Evolutionary conservation across 495 filamentous ascomycete genomes (phyloP).

Genomic region (Hypoxylon rickii): DNA sequence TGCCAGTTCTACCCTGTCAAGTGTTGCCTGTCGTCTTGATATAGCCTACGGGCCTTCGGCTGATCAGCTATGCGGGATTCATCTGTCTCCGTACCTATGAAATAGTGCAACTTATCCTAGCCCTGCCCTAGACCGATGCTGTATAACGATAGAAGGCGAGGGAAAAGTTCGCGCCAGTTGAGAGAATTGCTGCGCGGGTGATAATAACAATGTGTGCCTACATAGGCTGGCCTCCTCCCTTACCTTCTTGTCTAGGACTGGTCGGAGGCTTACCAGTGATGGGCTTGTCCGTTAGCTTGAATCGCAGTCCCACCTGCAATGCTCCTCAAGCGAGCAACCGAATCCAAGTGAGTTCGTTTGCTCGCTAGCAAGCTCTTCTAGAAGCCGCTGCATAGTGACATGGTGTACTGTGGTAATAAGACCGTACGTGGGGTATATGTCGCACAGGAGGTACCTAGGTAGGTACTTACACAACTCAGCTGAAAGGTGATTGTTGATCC

Average conservation of each 20-base stretch:
- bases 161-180: too few relatives aligned
- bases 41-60: too few relatives aligned
- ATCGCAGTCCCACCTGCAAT: neutral
- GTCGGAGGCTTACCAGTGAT: constrained; percentile 2
- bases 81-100: too few relatives aligned
- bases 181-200: neutral
- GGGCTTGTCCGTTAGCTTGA: neutral
- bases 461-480: neutral
- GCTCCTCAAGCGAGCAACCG: constrained; percentile 10
- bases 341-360: constrained; percentile 1
- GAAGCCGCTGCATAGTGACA: constrained; percentile 4
- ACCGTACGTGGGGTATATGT: constrained; percentile 2
- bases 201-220: neutral
- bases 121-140: too few relatives aligned
- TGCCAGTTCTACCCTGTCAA: too few relatives aligned
- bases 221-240: neutral
- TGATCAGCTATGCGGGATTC: too few relatives aligned
- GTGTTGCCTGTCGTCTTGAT: too few relatives aligned
- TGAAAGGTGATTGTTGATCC: neutral
- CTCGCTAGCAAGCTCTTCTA: constrained; percentile 13
- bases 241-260: constrained; percentile 33
- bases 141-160: too few relatives aligned
- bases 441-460: neutral
- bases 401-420: constrained; percentile 29
- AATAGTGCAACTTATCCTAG: too few relatives aligned